Evolutionary conservation across 2,329 filamentous ascomycete species (phyloP), one percentile per base, ranked within the genome.

Genomic region (Monosporascus cannonballus): DNA sequence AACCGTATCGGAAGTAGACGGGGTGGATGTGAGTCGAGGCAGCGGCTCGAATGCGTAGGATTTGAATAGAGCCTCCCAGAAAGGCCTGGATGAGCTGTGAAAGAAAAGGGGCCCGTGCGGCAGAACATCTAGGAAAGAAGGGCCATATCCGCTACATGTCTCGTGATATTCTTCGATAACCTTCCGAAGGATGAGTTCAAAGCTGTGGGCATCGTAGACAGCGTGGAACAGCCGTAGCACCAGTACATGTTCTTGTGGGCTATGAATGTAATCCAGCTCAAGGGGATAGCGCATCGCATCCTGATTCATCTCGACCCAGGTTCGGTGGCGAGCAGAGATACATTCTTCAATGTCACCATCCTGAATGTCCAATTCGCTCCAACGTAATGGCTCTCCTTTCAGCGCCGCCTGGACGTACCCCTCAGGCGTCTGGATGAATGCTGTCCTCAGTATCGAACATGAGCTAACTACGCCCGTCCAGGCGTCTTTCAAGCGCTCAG

Each of bases 121-220:
- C 1, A 96, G 70, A 0, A 83, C 79, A 4, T 89, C 80, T 4
- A 87, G 67, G 62, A 94, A 96, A 0, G 73, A 64, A 1, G 83
- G 82, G 0, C 73, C 74, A 7, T 66, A 61, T 1, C 64, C 1
- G 2, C 60, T 38, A 54, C 57, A 18, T 3, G 56, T 41, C 1
- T 63, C 63, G 17, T 63, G 57, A 60, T 89, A 90, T 4, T 76
- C 70, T 3, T 71, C 61, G 27, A 73, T 69, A 3, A 95, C 74
- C 20, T 76, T 70, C 3, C 79, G 66, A 20, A 96, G 75, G 39
- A 96, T 76, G 24, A 90, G 67, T 2, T 79, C 76, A 39, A 96
- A 78, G 55, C 90, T 93, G 58, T 81, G 86, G 2, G 90, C 92
- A 68, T 96, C 92, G 61, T 96, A 96, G 0, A 96, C 68, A 0